phyloP scores from a whole-genome alignment of 495 filamentous ascomycete species.

The Stereocaulon alpinum region DNA sequence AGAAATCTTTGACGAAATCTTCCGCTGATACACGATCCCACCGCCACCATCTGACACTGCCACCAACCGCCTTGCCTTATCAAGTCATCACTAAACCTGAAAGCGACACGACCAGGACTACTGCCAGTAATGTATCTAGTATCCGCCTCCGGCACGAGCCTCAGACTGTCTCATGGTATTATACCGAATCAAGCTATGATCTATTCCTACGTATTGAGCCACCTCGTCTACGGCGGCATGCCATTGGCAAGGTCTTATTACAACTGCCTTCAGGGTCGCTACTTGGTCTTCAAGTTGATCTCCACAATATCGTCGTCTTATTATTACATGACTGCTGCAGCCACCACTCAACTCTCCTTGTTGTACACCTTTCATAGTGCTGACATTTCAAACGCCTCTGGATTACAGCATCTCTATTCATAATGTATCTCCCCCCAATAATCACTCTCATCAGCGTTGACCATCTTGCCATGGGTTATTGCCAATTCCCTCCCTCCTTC shows the following conservation, averaged over 20 bases:
- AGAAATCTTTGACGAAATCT: conserved; percentile 12
- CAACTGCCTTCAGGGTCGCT: background rate
- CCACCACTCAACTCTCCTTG: background rate
- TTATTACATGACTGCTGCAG: background rate
- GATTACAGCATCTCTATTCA: background rate
- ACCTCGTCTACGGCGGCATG: conserved; percentile 9
- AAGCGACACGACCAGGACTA: conserved; percentile 4
- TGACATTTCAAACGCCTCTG: background rate
- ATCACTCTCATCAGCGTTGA: conserved; percentile 3
- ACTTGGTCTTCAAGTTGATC: background rate
- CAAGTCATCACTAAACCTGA: background rate
- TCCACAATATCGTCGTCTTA: background rate
- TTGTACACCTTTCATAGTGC: background rate
- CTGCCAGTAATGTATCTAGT: background rate
- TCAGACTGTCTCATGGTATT: background rate
- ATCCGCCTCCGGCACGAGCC: background rate
- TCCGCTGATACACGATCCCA: background rate
- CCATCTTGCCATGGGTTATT: conserved; percentile 4
- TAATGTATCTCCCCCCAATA: conserved; percentile 8
- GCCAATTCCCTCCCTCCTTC: conserved; percentile 4
- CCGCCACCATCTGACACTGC: background rate
- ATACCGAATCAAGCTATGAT: background rate
- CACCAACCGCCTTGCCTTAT: background rate
- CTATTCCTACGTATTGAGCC: background rate
- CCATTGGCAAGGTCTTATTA: conserved; percentile 6